Conservation (phyloP, 768 basidiomycete species). For the Boletus reticuloceps region DNA sequence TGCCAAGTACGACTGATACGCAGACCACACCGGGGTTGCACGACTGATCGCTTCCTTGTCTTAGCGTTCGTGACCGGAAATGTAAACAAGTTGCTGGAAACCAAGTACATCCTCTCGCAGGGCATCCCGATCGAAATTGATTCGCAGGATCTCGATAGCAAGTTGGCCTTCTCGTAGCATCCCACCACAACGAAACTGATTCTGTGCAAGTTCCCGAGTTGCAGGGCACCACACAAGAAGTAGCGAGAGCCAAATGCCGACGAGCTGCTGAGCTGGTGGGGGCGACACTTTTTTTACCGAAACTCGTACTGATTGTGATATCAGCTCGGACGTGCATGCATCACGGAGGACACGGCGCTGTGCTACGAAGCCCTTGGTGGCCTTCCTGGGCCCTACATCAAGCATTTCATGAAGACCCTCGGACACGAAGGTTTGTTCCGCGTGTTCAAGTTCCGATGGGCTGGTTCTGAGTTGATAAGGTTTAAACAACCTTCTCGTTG, state of each 20-base stretch:
- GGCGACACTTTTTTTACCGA: slow-evolving; percentile 13
- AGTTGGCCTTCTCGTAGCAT: slow-evolving; percentile 28
- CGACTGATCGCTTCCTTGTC: slow-evolving; percentile 10
- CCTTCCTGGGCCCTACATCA: slow-evolving; percentile 97
- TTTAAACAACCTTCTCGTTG: slow-evolving; percentile 76
- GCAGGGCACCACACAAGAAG: slow-evolving; percentile 89
- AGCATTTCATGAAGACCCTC: slow-evolving; percentile 78
- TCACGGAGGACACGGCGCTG: slow-evolving; percentile 93
- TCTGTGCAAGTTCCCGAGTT: slow-evolving; percentile 76
- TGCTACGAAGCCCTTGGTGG: slow-evolving; percentile 87
- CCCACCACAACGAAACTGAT: not conserved
- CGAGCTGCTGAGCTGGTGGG: slow-evolving; percentile 77
- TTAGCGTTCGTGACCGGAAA: slow-evolving; percentile 95
- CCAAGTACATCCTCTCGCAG: slow-evolving; percentile 73
- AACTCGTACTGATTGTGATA: not conserved
- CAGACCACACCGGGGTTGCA: not conserved
- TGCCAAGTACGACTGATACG: slow-evolving; percentile 22
- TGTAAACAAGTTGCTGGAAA: slow-evolving; percentile 88
- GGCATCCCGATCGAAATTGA: slow-evolving; percentile 71
- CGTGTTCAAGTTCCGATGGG: not conserved
- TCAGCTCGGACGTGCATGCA: slow-evolving; percentile 52
- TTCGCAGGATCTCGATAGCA: slow-evolving; percentile 77
- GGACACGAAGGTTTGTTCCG: slow-evolving; percentile 72
- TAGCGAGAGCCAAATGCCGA: slow-evolving; percentile 83
- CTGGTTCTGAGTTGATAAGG: slow-evolving; percentile 38